Conservation (phyloP, 2,329 filamentous ascomycete species). For the Tympanopsis confertula region DNA sequence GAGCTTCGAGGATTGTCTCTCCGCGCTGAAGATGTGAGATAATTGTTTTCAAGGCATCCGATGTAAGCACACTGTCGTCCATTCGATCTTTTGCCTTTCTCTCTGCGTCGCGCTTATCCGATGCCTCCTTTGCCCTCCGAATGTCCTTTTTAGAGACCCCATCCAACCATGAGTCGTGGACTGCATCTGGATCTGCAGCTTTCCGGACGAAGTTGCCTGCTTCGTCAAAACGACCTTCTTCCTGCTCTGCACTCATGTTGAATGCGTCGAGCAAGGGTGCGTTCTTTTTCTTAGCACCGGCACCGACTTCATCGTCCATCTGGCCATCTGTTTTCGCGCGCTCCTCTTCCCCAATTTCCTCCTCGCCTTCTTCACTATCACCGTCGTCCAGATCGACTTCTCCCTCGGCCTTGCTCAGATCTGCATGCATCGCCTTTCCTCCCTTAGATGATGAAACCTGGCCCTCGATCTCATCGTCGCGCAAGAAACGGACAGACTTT, state of each 20-base stretch:
- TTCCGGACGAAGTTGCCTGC: conserved; percentile 57
- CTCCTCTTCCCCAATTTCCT: conserved; percentile 23
- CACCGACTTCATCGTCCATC: conserved; percentile 52
- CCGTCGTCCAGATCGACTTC: conserved; percentile 11
- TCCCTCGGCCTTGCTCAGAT: conserved; percentile 17
- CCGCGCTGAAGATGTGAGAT: conserved; percentile 46
- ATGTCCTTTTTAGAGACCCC: conserved; percentile 59
- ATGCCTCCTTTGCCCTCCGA: conserved; percentile 47
- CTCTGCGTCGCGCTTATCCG: conserved; percentile 49
- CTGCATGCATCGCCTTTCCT: not conserved
- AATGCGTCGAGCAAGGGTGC: conserved; percentile 58
- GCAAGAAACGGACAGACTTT: conserved; percentile 48
- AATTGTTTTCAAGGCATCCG: conserved; percentile 43
- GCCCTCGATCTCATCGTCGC: conserved; percentile 49
- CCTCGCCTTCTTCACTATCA: conserved; percentile 12
- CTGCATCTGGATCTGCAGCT: conserved; percentile 51
- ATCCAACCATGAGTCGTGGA: conserved; percentile 56
- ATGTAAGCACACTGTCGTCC: conserved; percentile 46
- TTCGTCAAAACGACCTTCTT: conserved; percentile 57
- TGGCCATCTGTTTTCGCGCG: conserved; percentile 39
- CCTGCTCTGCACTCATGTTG: conserved; percentile 55
- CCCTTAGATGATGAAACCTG: conserved; percentile 22
- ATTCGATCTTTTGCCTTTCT: conserved; percentile 37
- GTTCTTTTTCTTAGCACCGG: conserved; percentile 55
- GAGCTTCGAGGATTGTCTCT: conserved; percentile 52